These are phyloP conservation scores for Cryoendolithus antarcticus DNA, from an alignment of 2,329 filamentous ascomycete species.

Conservation along the genomic window DNA sequence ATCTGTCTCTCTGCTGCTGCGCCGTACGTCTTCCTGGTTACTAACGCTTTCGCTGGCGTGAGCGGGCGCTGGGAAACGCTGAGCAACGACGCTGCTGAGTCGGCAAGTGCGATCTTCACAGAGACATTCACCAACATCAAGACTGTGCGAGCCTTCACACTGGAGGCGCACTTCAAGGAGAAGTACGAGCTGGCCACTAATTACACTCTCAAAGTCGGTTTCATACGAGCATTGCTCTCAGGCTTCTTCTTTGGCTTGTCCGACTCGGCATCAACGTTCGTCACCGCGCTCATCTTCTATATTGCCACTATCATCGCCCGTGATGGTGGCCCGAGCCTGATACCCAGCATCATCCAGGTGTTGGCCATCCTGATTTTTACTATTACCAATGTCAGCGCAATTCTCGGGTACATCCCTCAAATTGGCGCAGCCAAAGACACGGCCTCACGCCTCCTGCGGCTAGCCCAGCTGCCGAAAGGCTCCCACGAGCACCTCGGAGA, in stretches of 20 bases:
- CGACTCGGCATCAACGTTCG: conserved; percentile 58
- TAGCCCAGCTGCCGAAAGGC: conserved; percentile 47
- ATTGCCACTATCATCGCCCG: conserved; percentile 59
- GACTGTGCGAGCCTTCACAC: conserved; percentile 60
- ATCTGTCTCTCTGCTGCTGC: conserved; percentile 54
- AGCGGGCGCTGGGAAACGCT: conserved; percentile 60
- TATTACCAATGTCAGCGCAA: conserved; percentile 56
- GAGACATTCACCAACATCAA: conserved; percentile 71
- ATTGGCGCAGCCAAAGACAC: conserved; percentile 62
- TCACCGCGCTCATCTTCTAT: conserved; percentile 71
- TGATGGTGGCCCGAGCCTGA: conserved; percentile 29
- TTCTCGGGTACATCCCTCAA: conserved; percentile 67
- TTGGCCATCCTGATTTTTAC: conserved; percentile 77
- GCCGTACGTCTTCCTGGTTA: conserved; percentile 55
- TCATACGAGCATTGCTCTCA: conserved; percentile 52
- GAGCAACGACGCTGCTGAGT: conserved; percentile 51
- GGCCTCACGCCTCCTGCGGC: conserved; percentile 58
- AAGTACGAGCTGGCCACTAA: conserved; percentile 47
- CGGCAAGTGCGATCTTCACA: conserved; percentile 50
- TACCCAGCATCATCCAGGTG: conserved; percentile 56
- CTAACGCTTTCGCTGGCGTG: conserved; percentile 51
- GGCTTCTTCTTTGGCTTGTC: conserved; percentile 68
- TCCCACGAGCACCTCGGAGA: conserved; percentile 48
- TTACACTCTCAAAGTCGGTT: conserved; percentile 46
- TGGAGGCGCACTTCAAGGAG: conserved; percentile 57